Evolutionary conservation across 2,329 filamentous ascomycete species (phyloP).

Genomic region (Epichloe scottii): DNA sequence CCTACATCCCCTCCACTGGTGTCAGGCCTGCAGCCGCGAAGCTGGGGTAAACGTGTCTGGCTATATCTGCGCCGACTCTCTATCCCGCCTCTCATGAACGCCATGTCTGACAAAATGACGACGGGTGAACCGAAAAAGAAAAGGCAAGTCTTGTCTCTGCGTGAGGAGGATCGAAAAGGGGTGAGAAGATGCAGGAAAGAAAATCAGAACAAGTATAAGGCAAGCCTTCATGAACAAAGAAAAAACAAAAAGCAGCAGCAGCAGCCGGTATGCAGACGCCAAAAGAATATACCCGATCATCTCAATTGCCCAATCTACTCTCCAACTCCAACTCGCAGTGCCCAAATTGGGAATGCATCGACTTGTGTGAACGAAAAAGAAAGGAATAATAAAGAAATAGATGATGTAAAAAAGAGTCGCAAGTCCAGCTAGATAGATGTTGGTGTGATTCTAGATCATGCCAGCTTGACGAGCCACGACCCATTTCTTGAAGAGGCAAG

Average conservation of each 20-base stretch:
- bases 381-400: neutral
- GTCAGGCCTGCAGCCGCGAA: slow-evolving; percentile 2
- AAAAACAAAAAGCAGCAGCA: neutral
- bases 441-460: neutral
- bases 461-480: too few relatives aligned
- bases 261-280: slow-evolving; percentile 8
- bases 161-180: neutral
- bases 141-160: neutral
- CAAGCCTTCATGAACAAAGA: neutral
- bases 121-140: neutral
- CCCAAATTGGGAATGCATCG: neutral
- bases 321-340: slow-evolving; percentile 5
- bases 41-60: neutral
- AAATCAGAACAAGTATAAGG: neutral
- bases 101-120: slow-evolving; percentile 4
- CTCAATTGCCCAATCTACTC: slow-evolving; percentile 2
- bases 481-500: neutral
- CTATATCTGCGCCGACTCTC: neutral
- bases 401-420: neutral
- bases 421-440: neutral
- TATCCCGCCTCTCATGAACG: slow-evolving; percentile 2
- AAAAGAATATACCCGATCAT: slow-evolving; percentile 5
- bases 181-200: neutral
- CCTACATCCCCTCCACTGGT: neutral
- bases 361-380: neutral